Base-by-base conservation (phyloP, 202 grass and related monocot genomes). In the Carex arenaria region DNA sequence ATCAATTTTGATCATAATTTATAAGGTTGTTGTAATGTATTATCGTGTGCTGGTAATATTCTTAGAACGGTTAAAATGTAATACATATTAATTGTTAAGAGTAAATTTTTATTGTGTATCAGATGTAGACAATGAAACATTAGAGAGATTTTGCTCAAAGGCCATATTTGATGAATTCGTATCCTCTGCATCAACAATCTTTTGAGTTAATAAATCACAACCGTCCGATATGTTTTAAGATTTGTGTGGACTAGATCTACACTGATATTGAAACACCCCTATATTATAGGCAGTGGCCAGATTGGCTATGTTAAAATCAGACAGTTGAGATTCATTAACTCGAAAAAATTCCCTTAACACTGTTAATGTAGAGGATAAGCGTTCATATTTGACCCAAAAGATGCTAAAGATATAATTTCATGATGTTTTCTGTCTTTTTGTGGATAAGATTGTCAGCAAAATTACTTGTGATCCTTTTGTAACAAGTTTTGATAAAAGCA, bases 1-100 rank as follows among this genome's bases (percentile, higher is more conserved):
- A 78, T 78, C 73, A 38, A 59, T 78, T 78, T 78, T 78, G 53
- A 59, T 78, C 53, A 19, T 60, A 17, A 32, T 75, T 75, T 75
- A 31, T 12, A 59, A 38, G 73, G 53, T 10, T 20, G 8, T 60
- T 76, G 26, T 38, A 38, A 20, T 59, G 13, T 49, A 55, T 30
- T 55, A 55, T 75, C 0, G 5, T 14, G 42, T 73, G 19, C 19
- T 73, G 11, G 43, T 10, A 73, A 28, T 52, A 23, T 28, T 51
- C 13, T 28, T 67, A 67, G 9, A 73, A 52, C 43, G 47, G 38
- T 72, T 72, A 19, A 75, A 54, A 52, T 55, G 71, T 54, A 17
- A 30, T 54, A 75, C 5, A 55, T 75, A 31, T 54, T 52, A 43
- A 31, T 54, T 55, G 23, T 75, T 0, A 54, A 75, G 8, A 49